phyloP scores from a whole-genome alignment of 768 basidiomycete species.

The Boletus tylopilopsis region DNA sequence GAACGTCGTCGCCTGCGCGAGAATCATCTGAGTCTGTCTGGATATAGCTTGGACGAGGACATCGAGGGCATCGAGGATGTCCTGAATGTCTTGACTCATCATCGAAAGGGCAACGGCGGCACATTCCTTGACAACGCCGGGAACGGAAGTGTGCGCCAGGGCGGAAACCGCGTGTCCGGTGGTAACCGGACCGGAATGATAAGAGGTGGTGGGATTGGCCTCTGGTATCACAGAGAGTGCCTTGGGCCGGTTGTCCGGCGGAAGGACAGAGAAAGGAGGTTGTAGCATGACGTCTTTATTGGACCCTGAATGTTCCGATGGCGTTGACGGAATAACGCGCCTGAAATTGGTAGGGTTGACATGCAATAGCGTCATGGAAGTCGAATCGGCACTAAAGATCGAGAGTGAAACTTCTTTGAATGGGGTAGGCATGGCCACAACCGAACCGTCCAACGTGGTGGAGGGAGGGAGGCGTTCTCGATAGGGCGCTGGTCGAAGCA shows the following conservation, averaged over 20 bases:
- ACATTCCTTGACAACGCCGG: conserved; percentile 45
- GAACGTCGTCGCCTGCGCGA: conserved; percentile 35
- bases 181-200: conserved; percentile 12
- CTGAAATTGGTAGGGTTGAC: conserved; percentile 25
- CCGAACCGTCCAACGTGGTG: conserved; percentile 27
- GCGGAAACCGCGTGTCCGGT: conserved; percentile 15
- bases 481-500: conserved; percentile 39
- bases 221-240: conserved; percentile 30
- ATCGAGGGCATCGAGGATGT: conserved; percentile 58
- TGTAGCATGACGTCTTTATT: conserved; percentile 38
- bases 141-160: conserved; percentile 42
- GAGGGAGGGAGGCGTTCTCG: conserved; percentile 33
- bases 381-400: conserved; percentile 46
- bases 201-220: conserved; percentile 5
- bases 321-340: conserved; percentile 15
- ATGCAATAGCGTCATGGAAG: conserved; percentile 23
- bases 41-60: conserved; percentile 49
- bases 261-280: conserved; percentile 27
- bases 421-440: conserved; percentile 35
- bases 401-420: conserved; percentile 51
- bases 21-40: conserved; percentile 35
- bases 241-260: conserved; percentile 21
- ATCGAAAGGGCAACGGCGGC: conserved; percentile 41
- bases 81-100: conserved; percentile 51
- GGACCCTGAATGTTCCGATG: conserved; percentile 26